A percentile compares a stretch with the other conserved stretches of the same genome.
Evolutionary conservation across 2,329 filamentous ascomycete species (phyloP).

Genomic region (Ceratocystis diversiconidia): DNA sequence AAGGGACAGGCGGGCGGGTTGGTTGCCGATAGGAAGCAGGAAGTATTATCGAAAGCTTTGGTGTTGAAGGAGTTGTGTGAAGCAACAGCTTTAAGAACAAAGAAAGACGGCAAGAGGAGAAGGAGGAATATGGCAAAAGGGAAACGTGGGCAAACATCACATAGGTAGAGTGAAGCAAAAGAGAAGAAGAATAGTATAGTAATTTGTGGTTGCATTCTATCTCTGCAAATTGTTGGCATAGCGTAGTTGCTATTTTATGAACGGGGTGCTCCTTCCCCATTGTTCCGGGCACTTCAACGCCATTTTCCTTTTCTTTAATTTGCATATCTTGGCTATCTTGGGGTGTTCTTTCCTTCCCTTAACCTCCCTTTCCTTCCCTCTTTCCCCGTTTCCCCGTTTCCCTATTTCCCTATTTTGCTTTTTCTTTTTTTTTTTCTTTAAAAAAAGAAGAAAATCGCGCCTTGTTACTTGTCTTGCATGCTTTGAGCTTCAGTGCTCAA

Average conservation of each 20-base stretch:
- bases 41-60: too few species aligned
- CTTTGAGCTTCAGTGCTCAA: not conserved
- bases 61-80: too few species aligned
- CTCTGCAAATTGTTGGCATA: not conserved
- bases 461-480: not conserved
- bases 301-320: not conserved
- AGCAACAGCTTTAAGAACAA: too few species aligned
- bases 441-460: not conserved
- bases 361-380: not conserved
- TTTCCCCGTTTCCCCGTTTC: not conserved
- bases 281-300: not conserved
- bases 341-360: not conserved
- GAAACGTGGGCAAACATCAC: too few species aligned
- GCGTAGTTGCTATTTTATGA: not conserved
- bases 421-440: not conserved
- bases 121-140: not conserved
- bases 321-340: not conserved
- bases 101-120: not conserved
- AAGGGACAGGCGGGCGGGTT: not conserved
- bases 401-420: not conserved
- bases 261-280: not conserved
- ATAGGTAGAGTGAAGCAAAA: not conserved
- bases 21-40: not conserved
- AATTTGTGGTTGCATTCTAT: not conserved
- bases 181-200: not conserved